Evolutionary conservation across 1,284 basidiomycete species (phyloP), one percentile per base, ranked within the genome.

Genomic region (Malassezia dermatis): DNA sequence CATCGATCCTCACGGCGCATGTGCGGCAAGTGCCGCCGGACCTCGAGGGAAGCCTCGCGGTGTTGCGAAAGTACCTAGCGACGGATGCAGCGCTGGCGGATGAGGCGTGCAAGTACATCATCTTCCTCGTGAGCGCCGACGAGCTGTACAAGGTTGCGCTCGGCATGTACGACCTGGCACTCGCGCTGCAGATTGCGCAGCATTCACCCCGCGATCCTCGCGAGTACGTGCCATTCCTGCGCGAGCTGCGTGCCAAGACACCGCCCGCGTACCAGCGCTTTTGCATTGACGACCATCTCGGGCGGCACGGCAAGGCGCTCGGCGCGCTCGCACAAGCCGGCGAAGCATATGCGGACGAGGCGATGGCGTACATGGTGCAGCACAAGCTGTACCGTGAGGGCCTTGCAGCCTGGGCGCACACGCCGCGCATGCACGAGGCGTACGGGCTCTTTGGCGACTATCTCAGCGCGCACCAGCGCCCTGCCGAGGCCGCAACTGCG

Each of bases 151-250:
- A 96, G 71, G 86, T 87, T 5, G 94, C 94, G 1, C 80, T 99
- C 23, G 93, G 94, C 23, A 96, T 96, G 89, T 99, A 99, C 76
- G 89, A 99, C 76, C 95, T 98, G 76, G 84, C 86, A 21, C 79
- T 99, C 2, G 91, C 95, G 2, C 79, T 98, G 30, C 85, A 98
- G 84, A 82, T 99, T 32, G 93, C 94, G 1, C 94, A 98, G 74
- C 87, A 96, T 68, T 88, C 91, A 31, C 90, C 95, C 75, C 93
- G 91, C 28, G 93, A 99, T 76, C 94, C 94, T 7, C 82, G 91
- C 66, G 94, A 99, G 75, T 99, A 98, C 71, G 81, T 99, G 0
- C 91, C 94, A 0, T 96, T 98, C 81, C 79, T 99, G 48, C 83
- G 89, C 13, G 88, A 91, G 63, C 80, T 99, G 11, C 83, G 88